Evolutionary conservation across 2,329 filamentous ascomycete species (phyloP).

Genomic region (Phialocephala subalpina): DNA sequence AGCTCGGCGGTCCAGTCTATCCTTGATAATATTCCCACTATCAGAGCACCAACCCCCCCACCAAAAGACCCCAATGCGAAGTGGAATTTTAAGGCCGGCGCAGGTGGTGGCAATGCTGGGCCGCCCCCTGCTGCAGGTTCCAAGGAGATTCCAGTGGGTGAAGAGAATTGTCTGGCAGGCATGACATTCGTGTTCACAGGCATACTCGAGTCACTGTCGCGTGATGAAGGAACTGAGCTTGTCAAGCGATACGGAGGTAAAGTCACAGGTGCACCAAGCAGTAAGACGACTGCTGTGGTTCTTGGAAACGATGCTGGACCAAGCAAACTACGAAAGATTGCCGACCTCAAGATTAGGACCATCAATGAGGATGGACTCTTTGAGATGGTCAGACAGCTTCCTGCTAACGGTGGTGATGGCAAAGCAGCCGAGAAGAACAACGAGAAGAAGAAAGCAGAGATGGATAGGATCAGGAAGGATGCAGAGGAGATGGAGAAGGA

Average conservation of each 20-base stretch:
- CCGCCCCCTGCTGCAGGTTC: slow-evolving; percentile 71
- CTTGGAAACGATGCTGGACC: slow-evolving; percentile 91
- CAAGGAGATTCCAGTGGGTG: slow-evolving; percentile 80
- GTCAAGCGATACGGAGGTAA: slow-evolving; percentile 97
- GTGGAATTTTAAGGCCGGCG: slow-evolving; percentile 78
- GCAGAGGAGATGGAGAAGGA: slow-evolving; percentile 87
- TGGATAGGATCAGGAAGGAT: slow-evolving; percentile 81
- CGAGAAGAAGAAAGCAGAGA: slow-evolving; percentile 85
- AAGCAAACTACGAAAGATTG: slow-evolving; percentile 89
- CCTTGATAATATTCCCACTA: slow-evolving; percentile 83
- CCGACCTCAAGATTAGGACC: slow-evolving; percentile 81
- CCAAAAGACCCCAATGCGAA: slow-evolving; percentile 74
- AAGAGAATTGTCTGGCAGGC: slow-evolving; percentile 88
- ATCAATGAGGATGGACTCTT: slow-evolving; percentile 95
- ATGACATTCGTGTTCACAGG: slow-evolving; percentile 96
- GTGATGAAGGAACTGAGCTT: slow-evolving; percentile 84
- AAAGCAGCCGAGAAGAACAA: slow-evolving; percentile 87
- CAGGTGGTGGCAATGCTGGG: slow-evolving; percentile 66
- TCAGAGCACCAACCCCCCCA: slow-evolving; percentile 85
- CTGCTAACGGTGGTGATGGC: slow-evolving; percentile 85
- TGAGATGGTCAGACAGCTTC: slow-evolving; percentile 80
- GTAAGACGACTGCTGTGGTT: slow-evolving; percentile 93
- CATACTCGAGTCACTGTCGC: slow-evolving; percentile 78
- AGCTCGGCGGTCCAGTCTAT: slow-evolving; percentile 81
- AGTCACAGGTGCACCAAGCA: slow-evolving; percentile 83